Conservation (phyloP, 176 grass and related monocot species). For the Oryza glumipatula region DNA sequence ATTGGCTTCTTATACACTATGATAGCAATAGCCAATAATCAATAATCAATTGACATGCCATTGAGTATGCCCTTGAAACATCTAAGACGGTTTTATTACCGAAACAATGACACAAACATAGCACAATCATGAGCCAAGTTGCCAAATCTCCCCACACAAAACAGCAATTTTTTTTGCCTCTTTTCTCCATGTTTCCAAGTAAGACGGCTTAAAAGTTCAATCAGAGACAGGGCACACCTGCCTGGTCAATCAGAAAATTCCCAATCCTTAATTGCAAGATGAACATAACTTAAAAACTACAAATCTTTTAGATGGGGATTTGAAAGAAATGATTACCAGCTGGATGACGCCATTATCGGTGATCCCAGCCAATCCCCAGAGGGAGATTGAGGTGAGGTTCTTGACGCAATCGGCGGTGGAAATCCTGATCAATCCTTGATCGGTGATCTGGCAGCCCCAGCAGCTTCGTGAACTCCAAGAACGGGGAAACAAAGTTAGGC, state of each 20-base stretch:
- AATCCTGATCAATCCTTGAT: slow-evolving; percentile 75
- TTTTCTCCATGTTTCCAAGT: background rate
- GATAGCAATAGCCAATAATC: background rate
- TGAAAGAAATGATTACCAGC: slow-evolving; percentile 48
- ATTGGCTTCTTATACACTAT: background rate
- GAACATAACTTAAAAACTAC: background rate
- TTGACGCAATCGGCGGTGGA: slow-evolving; percentile 63
- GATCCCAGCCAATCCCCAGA: slow-evolving; percentile 93
- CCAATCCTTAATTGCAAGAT: background rate
- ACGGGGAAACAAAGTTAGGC: slow-evolving; percentile 38
- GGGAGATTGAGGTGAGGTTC: slow-evolving; percentile 76
- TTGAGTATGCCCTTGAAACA: background rate
- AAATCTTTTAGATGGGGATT: background rate
- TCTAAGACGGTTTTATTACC: background rate
- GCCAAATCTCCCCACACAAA: background rate
- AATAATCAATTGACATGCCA: background rate
- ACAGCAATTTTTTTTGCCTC: background rate
- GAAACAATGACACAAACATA: slow-evolving; percentile 9
- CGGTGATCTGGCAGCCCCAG: slow-evolving; percentile 83
- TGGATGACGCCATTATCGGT: slow-evolving; percentile 83
- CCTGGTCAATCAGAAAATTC: background rate
- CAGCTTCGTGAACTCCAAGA: slow-evolving; percentile 87
- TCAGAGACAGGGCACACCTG: background rate
- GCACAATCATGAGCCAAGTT: background rate
- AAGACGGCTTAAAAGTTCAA: background rate